phyloP scores from a whole-genome alignment of 768 basidiomycete genomes.

The Lentinus brumalis region DNA sequence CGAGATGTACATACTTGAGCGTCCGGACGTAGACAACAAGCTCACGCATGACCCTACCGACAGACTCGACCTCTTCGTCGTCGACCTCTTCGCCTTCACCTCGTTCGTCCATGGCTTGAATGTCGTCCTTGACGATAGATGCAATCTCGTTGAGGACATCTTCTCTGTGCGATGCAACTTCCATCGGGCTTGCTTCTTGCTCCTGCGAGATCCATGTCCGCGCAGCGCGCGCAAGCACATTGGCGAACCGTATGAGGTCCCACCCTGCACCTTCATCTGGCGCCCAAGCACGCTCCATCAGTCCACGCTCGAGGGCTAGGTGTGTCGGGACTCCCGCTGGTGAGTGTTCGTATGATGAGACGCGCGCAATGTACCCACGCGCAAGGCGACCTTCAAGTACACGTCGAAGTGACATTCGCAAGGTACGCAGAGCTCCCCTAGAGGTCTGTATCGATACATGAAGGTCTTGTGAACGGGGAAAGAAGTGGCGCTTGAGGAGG shows the following conservation, averaged over 20 bases:
- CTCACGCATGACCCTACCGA: constrained; percentile 62
- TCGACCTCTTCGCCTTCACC: constrained; percentile 61
- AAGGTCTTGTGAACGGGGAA: constrained; percentile 41
- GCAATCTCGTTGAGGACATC: constrained; percentile 67
- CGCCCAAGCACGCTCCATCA: constrained; percentile 76
- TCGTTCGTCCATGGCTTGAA: constrained; percentile 68
- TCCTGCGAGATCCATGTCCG: constrained; percentile 56
- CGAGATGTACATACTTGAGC: constrained; percentile 52
- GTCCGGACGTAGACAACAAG: constrained; percentile 59
- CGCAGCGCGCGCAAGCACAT: constrained; percentile 53
- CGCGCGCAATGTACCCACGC: constrained; percentile 61
- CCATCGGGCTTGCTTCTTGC: constrained; percentile 30
- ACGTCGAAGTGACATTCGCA: constrained; percentile 65
- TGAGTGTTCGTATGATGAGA: constrained; percentile 53
- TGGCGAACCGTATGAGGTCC: constrained; percentile 63
- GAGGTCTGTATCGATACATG: constrained; percentile 27
- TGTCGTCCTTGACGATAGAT: constrained; percentile 68
- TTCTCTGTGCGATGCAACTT: constrained; percentile 21
- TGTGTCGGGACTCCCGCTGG: constrained; percentile 61
- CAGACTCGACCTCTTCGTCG: constrained; percentile 66
- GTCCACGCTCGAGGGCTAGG: constrained; percentile 59
- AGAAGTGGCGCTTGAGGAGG: constrained; percentile 60
- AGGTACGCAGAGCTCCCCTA: constrained; percentile 44
- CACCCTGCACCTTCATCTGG: constrained; percentile 67
- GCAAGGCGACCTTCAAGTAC: constrained; percentile 64